Percentiles rank a stretch among this genome's conserved stretches.
These are phyloP conservation scores for Cystobasidium sp. DNA, from an alignment of 1,284 basidiomycete genomes.

Conservation along the genomic window DNA sequence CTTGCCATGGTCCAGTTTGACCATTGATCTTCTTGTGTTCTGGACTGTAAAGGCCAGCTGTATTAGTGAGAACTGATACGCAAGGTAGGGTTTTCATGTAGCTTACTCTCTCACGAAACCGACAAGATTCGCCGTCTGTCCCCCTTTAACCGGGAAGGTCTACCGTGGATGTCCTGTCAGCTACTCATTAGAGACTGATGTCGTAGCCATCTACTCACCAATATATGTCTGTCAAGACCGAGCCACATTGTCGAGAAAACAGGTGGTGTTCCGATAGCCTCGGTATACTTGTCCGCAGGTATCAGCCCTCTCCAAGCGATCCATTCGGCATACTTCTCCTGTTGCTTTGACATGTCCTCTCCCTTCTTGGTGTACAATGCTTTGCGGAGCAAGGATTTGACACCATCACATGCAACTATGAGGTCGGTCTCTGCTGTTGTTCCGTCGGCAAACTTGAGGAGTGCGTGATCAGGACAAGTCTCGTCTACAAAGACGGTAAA, in stretches of 20 bases:
- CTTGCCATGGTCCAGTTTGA: constrained; percentile 52
- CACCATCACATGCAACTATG: constrained; percentile 55
- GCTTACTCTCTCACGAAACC: constrained; percentile 52
- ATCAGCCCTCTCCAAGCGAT: constrained; percentile 52
- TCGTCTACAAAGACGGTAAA: constrained; percentile 37
- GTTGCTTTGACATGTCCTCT: constrained; percentile 44
- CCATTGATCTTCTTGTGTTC: constrained; percentile 46
- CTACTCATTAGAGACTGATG: not conserved
- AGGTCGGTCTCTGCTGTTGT: constrained; percentile 49
- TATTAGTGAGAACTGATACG: not conserved
- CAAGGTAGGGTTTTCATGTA: constrained; percentile 1
- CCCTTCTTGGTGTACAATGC: constrained; percentile 48
- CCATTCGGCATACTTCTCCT: constrained; percentile 52
- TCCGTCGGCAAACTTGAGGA: constrained; percentile 39
- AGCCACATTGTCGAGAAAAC: constrained; percentile 52
- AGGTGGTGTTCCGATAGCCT: constrained; percentile 48
- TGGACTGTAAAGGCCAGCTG: constrained; percentile 39
- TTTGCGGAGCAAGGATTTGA: constrained; percentile 52
- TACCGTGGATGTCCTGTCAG: not conserved
- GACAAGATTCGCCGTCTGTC: constrained; percentile 53
- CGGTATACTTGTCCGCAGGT: constrained; percentile 48
- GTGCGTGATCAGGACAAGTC: constrained; percentile 39
- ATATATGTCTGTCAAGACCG: constrained; percentile 51
- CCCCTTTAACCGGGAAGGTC: constrained; percentile 55
- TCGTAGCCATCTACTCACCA: constrained; percentile 41